Evolutionary conservation across 345 rosid species (phyloP), one percentile per base, ranked within the genome.

Genomic region (Eucalyptus polybractea): DNA sequence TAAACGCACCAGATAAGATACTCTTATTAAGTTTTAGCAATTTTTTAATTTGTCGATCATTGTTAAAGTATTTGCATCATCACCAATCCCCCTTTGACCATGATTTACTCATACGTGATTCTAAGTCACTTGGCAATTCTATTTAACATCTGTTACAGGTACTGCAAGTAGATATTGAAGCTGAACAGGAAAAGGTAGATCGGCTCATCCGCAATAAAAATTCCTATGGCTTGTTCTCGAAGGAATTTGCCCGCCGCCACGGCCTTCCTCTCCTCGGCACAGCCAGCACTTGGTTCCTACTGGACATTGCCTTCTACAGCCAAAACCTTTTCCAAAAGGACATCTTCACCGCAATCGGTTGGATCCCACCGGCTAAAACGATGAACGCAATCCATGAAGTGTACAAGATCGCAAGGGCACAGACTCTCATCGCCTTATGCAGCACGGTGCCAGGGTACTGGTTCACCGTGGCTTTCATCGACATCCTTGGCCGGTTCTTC

Each of bases 381-480:
- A 94, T 96, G 99, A 95, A 93, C 69, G 99, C 96, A 2, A 88
- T 96, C 47, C 93, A 94, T 47, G 98, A 96, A 88, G 95, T 96
- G 5, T 94, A 19, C 91, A 89, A 60, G 50, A 96, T 96, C 24
- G 93, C 95, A 7, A 94, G 88, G 89, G 95, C 98, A 4, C 98
- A 95, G 88, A 92, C 95, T 50, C 88, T 94, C 10, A 95, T 95
- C 17, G 98, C 99, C 27, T 91, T 91, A 44, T 95, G 94, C 93
- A 94, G 98, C 42, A 96, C 97, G 0, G 96, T 96, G 62, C 99
- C 98, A 1, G 99, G 98, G n/a, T 96, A 95, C 88, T 90, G 93
- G 94, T 89, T 86, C 89, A 95, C 98, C 2, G 93, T 96, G 27
- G 24, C 54, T 2, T 16, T 90, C 2, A 94, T 96, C 16, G 99